These are phyloP conservation scores for Auriculariales sp. DNA, from an alignment of 768 basidiomycete species.

Conservation along the genomic window DNA sequence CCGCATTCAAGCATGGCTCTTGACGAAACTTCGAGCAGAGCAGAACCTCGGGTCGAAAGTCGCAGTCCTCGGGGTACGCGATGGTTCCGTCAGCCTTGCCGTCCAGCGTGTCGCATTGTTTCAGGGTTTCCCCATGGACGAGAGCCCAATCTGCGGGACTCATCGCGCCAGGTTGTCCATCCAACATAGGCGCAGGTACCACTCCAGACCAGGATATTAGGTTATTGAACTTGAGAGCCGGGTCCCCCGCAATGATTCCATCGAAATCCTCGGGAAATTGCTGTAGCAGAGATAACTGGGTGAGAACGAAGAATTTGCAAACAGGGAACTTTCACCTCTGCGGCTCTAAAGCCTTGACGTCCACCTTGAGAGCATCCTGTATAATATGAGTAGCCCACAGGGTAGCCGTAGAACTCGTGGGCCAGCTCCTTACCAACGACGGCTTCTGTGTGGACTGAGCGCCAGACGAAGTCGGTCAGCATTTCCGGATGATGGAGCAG, in stretches of 20 bases:
- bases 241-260: conserved; percentile 18
- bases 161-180: too few relatives aligned
- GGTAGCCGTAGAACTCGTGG: conserved; percentile 14
- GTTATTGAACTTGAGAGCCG: too few relatives aligned
- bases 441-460: conserved; percentile 15
- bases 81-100: conserved; percentile 18
- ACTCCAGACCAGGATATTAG: too few relatives aligned
- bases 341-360: conserved; percentile 15
- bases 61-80: conserved; percentile 13
- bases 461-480: conserved; percentile 16
- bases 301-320: too few relatives aligned
- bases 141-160: too few relatives aligned
- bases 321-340: too few relatives aligned
- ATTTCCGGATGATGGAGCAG: conserved; percentile 13
- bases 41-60: conserved; percentile 17
- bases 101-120: conserved; percentile 18
- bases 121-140: conserved; percentile 17
- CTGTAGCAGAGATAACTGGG: too few relatives aligned
- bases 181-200: too few relatives aligned
- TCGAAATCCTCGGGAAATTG: conserved; percentile 19
- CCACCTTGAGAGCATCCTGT: conserved; percentile 19
- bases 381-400: conserved; percentile 14
- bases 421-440: conserved; percentile 15
- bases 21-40: conserved; percentile 9
- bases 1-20: conserved; percentile 13